phyloP scores from a whole-genome alignment of 768 basidiomycete species.

The Boletus rex-veris region DNA sequence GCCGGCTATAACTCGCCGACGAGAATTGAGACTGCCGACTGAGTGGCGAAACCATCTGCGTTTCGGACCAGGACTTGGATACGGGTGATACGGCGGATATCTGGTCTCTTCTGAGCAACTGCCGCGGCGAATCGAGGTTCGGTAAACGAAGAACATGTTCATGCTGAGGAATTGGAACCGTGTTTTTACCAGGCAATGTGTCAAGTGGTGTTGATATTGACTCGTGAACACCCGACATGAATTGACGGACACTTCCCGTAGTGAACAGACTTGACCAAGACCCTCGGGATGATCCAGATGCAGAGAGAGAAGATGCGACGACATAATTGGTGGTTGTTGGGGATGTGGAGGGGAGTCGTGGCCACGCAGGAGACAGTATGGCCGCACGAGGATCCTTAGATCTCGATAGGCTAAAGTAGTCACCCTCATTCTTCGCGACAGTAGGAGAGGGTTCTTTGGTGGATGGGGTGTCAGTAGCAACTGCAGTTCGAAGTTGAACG shows the following conservation, averaged over 20 bases:
- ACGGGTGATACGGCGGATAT: conserved; percentile 30
- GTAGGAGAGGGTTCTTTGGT: conserved; percentile 15
- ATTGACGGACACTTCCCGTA: conserved; percentile 60
- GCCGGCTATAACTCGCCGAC: conserved; percentile 39
- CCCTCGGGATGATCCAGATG: conserved; percentile 64
- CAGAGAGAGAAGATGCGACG: conserved; percentile 39
- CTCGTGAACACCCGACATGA: conserved; percentile 61
- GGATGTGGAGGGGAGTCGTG: conserved; percentile 44
- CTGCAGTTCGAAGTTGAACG: background rate
- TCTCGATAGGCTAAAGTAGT: conserved; percentile 54
- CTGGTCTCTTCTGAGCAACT: conserved; percentile 27
- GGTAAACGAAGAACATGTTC: conserved; percentile 20
- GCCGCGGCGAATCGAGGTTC: conserved; percentile 29
- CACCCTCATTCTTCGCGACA: conserved; percentile 35
- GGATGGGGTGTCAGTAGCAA: conserved; percentile 12
- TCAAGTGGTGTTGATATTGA: conserved; percentile 40
- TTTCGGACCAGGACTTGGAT: conserved; percentile 60
- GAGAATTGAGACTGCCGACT: conserved; percentile 39
- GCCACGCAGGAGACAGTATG: conserved; percentile 50
- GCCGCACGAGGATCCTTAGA: conserved; percentile 37
- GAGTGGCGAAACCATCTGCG: conserved; percentile 28
- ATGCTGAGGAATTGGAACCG: conserved; percentile 25
- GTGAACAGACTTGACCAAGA: conserved; percentile 83
- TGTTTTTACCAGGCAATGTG: conserved; percentile 17
- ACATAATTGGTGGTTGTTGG: conserved; percentile 38